Conservation (phyloP, 164 flowering plant genomes). For the Liriodendron chinense region DNA sequence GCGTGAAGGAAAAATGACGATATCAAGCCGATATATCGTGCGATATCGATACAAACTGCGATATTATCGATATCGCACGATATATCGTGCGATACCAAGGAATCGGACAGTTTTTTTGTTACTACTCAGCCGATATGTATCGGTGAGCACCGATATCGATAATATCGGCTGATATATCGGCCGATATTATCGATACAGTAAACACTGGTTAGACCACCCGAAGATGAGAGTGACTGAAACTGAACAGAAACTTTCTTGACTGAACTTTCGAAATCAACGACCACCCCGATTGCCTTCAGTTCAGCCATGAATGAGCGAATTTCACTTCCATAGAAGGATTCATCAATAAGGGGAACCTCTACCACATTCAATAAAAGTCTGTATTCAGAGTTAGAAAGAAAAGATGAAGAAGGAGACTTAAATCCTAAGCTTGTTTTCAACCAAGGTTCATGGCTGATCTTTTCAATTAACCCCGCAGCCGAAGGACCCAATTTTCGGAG, state of each 20-base stretch:
- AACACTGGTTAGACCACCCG: not conserved
- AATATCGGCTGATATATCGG: no score
- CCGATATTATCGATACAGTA: no score
- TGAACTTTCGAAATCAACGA: not conserved
- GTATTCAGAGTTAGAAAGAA: not conserved
- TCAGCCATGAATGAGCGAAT: not conserved
- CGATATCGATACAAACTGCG: no score
- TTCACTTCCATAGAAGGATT: conserved; percentile 29
- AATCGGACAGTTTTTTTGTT: no score
- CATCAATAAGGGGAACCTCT: conserved; percentile 31
- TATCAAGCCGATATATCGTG: no score
- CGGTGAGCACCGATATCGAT: no score
- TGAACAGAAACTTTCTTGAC: not conserved
- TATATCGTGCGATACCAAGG: no score
- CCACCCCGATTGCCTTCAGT: not conserved
- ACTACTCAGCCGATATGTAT: no score
- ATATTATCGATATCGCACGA: no score
- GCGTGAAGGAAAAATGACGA: no score
- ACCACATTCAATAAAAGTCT: not conserved
- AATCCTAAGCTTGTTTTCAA: conserved; percentile 41
- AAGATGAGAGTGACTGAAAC: not conserved
- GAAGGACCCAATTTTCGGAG: not conserved
- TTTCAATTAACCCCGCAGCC: conserved; percentile 14
- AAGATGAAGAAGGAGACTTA: not conserved
- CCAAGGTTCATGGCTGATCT: conserved; percentile 27